Conservation (phyloP, 768 basidiomycete genomes). For the Auriscalpium vulgare region DNA sequence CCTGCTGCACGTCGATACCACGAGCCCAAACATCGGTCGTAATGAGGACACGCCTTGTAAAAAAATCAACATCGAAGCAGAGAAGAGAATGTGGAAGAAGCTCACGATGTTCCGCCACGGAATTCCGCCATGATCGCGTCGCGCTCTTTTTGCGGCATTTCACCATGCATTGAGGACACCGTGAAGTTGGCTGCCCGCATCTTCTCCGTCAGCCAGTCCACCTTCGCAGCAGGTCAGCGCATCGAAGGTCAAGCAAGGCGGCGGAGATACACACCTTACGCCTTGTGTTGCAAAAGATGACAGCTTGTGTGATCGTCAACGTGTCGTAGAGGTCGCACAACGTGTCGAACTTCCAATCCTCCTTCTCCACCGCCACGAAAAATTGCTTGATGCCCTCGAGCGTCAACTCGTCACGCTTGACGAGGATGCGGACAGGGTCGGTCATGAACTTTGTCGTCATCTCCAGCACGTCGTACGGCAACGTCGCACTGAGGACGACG, state of each 20-base stretch:
- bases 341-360: constrained; percentile 99
- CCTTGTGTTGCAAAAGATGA: constrained; percentile 98
- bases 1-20: constrained; percentile 97
- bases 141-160: constrained; percentile 93
- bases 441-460: constrained; percentile 99
- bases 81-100: background rate
- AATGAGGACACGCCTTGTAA: constrained; percentile 76
- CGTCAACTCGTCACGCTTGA: constrained; percentile 98
- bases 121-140: constrained; percentile 97
- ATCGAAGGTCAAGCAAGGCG: background rate
- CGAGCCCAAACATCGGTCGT: constrained; percentile 97
- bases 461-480: constrained; percentile 95
- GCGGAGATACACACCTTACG: constrained; percentile 63
- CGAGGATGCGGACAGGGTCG: constrained; percentile 94
- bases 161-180: constrained; percentile 92
- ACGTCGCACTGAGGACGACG: constrained; percentile 89
- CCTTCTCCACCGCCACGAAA: constrained; percentile 98
- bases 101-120: constrained; percentile 85
- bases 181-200: constrained; percentile 99
- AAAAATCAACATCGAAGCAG: constrained; percentile 10
- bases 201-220: constrained; percentile 98
- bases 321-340: constrained; percentile 97
- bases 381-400: constrained; percentile 95
- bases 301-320: constrained; percentile 96
- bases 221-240: constrained; percentile 35